Percentiles rank a stretch among this genome's conserved stretches.
phyloP scores from a whole-genome alignment of 768 basidiomycete species.

The Boletus edulis region DNA sequence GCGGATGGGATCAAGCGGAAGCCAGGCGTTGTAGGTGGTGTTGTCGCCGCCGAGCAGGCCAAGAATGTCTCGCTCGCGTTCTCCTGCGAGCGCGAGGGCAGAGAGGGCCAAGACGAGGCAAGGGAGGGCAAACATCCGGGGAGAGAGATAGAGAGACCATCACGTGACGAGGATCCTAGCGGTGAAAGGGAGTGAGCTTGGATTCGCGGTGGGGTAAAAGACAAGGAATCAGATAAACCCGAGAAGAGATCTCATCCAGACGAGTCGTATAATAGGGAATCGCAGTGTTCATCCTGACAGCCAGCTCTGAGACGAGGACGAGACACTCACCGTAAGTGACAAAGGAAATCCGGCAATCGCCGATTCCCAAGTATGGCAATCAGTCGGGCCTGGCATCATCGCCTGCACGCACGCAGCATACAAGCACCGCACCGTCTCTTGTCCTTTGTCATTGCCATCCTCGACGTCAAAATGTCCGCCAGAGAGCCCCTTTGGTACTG shows the following conservation, averaged over 20 bases:
- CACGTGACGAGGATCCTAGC: too few relatives aligned
- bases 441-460: constrained; percentile 4
- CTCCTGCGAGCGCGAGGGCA: neutral
- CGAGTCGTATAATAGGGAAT: constrained; percentile 63
- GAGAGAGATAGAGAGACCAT: too few relatives aligned
- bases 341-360: constrained; percentile 15
- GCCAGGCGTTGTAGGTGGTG: neutral
- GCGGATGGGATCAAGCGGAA: neutral
- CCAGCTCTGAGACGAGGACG: too few relatives aligned
- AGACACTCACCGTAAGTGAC: neutral
- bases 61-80: constrained; percentile 12
- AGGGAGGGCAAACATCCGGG: neutral
- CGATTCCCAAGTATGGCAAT: neutral
- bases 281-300: constrained; percentile 40
- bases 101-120: neutral
- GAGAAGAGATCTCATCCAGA: too few relatives aligned
- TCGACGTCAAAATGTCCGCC: constrained; percentile 50
- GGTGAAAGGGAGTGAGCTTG: too few relatives aligned
- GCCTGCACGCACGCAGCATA: neutral
- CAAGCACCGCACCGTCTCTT: neutral
- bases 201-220: too few relatives aligned
- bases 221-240: too few relatives aligned
- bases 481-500: constrained; percentile 80
- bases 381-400: constrained; percentile 3
- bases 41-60: constrained; percentile 10